phyloP scores from a whole-genome alignment of 345 rosid species.

The Physaria fendleri region DNA sequence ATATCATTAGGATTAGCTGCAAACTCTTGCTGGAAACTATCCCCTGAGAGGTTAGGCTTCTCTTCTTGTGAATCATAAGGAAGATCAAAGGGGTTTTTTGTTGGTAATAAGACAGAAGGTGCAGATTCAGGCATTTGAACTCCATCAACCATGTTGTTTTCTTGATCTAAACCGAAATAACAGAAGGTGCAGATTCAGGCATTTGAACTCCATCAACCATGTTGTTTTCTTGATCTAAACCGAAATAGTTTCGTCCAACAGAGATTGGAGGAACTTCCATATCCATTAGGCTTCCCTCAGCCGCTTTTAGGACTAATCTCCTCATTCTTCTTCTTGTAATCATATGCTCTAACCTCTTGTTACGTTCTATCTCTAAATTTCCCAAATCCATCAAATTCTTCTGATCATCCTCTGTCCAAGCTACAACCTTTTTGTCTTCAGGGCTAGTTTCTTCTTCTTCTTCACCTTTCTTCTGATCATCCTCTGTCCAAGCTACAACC shows the following conservation, averaged over 20 bases:
- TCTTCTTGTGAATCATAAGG: constrained; percentile 76
- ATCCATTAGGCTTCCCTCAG: constrained; percentile 33
- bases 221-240: constrained; percentile 24
- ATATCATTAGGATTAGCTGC: constrained; percentile 40
- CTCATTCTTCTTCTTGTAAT: constrained; percentile 59
- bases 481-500: constrained; percentile 61
- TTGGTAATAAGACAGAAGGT: constrained; percentile 58
- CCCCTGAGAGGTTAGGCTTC: constrained; percentile 61
- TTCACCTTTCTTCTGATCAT: constrained; percentile 80
- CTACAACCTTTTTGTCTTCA: constrained; percentile 36
- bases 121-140: constrained; percentile 63
- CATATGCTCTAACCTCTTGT: constrained; percentile 62
- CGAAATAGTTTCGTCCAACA: constrained; percentile 27
- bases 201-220: constrained; percentile 23
- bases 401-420: constrained; percentile 72
- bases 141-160: constrained; percentile 12
- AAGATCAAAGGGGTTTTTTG: constrained; percentile 62
- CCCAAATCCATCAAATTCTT: constrained; percentile 79
- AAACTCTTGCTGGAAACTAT: constrained; percentile 60
- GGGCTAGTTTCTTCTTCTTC: constrained; percentile 36
- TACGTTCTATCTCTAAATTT: constrained; percentile 61
- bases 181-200: constrained; percentile 80
- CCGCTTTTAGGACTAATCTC: constrained; percentile 35
- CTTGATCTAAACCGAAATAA: constrained; percentile 35
- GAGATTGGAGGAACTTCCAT: constrained; percentile 27